phyloP scores from a whole-genome alignment of 257 asterid species.

The Nicotiana benthamiana region DNA sequence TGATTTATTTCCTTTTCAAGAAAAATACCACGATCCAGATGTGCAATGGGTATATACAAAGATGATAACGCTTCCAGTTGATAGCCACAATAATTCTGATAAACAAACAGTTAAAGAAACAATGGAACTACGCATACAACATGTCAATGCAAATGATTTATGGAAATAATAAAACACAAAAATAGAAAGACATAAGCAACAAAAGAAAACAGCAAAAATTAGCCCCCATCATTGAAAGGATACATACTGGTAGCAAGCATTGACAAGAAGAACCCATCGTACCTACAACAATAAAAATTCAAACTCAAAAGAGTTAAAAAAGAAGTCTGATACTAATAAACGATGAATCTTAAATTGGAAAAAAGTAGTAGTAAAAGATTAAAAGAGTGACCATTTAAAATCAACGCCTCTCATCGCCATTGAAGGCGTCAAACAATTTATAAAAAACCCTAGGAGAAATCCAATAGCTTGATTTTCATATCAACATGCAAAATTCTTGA shows the following conservation, averaged over 20 bases:
- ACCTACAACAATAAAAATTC: conserved; percentile 48
- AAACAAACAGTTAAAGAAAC: conserved; percentile 31
- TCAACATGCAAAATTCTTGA: not conserved
- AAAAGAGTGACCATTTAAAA: conserved; percentile 66
- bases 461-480: not conserved
- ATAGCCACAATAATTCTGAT: conserved; percentile 74
- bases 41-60: conserved; percentile 71
- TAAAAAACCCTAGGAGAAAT: not conserved
- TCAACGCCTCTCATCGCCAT: conserved; percentile 90
- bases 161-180: not conserved
- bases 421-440: not conserved
- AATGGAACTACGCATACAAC: not conserved
- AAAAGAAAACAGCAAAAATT: not conserved
- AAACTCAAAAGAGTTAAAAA: not conserved
- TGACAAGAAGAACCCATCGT: conserved; percentile 96
- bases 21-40: conserved; percentile 83
- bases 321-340: not conserved
- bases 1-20: not conserved
- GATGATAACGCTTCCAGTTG: conserved; percentile 77
- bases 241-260: conserved; percentile 97
- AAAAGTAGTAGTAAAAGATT: not conserved
- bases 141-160: not conserved
- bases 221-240: conserved; percentile 37
- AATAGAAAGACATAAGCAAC: not conserved
- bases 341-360: not conserved